These are phyloP conservation scores for Blastocladiella britannica DNA, from an alignment of 192 early-diverging fungal genomes.

Conservation along the genomic window DNA sequence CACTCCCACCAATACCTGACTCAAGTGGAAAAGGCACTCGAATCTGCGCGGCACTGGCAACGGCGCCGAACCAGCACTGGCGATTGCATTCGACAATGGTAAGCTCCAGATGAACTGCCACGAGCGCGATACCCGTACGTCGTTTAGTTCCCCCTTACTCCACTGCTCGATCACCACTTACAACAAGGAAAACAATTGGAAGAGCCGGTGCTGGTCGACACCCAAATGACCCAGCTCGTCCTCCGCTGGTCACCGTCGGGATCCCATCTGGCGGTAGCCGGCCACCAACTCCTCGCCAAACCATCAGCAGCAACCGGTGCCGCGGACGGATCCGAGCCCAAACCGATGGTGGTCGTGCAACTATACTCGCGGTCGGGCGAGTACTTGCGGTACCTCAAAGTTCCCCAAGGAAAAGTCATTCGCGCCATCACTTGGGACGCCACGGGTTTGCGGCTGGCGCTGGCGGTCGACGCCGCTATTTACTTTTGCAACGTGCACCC, in stretches of 20 bases:
- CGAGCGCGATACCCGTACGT: slow-evolving; percentile 20
- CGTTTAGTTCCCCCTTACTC: too few species aligned
- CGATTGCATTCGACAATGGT: slow-evolving; percentile 32
- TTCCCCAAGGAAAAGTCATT: slow-evolving; percentile 33
- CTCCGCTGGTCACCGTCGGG: slow-evolving; percentile 33
- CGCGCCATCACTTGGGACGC: slow-evolving; percentile 34
- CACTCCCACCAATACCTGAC: too few species aligned
- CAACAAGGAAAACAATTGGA: too few species aligned
- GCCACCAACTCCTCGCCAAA: slow-evolving; percentile 20
- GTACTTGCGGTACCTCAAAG: slow-evolving; percentile 32
- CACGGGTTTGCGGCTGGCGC: slow-evolving; percentile 26
- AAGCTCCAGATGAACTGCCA: slow-evolving; percentile 36
- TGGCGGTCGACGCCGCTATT: slow-evolving; percentile 36
- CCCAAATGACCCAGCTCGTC: slow-evolving; percentile 27
- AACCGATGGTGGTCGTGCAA: slow-evolving; percentile 1
- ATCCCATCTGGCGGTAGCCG: slow-evolving; percentile 29
- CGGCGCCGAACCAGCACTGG: slow-evolving; percentile 13
- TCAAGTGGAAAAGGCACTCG: slow-evolving; percentile 22
- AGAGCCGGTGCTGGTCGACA: slow-evolving; percentile 33
- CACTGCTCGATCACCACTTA: too few species aligned
- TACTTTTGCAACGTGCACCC: slow-evolving; percentile 40
- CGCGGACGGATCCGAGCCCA: background rate
- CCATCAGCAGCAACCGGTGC: background rate
- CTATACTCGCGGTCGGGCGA: slow-evolving; percentile 4
- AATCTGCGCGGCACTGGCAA: too few species aligned